phyloP scores from a whole-genome alignment of 352 stramenopile genomes.

The Phytophthora pluvialis region DNA sequence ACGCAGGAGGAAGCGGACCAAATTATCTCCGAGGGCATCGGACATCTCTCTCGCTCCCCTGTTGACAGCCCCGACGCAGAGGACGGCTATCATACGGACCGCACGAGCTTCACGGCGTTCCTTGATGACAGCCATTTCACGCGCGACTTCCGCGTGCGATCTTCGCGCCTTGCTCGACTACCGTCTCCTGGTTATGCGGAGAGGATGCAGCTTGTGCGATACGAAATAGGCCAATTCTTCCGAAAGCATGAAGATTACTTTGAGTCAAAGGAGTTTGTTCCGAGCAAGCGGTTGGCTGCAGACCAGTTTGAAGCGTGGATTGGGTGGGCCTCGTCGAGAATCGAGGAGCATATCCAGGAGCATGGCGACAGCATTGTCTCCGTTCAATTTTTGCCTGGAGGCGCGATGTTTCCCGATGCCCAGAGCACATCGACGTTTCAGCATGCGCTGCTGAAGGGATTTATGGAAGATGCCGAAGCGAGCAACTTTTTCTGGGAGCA shows the following conservation, averaged over 20 bases:
- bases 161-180: conserved; percentile 52
- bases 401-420: conserved; percentile 51
- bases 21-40: conserved; percentile 58
- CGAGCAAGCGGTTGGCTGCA: conserved; percentile 42
- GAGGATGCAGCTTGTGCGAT: conserved; percentile 72
- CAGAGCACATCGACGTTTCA: conserved; percentile 59
- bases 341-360: conserved; percentile 22
- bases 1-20: conserved; percentile 56
- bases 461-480: conserved; percentile 56
- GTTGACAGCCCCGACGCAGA: conserved; percentile 64
- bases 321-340: conserved; percentile 49
- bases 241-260: conserved; percentile 85
- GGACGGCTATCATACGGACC: conserved; percentile 64
- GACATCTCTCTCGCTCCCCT: conserved; percentile 57
- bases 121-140: conserved; percentile 71
- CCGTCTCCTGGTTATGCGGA: conserved; percentile 59
- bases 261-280: conserved; percentile 70
- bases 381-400: conserved; percentile 40
- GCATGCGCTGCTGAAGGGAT: conserved; percentile 50
- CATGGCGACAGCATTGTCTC: conserved; percentile 30
- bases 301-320: conserved; percentile 57
- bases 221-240: conserved; percentile 75
- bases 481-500: conserved; percentile 66
- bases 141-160: conserved; percentile 58
- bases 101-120: conserved; percentile 78